A percentile compares a stretch with the other conserved stretches of the same genome.
Evolutionary conservation across 192 early-diverging fungal genomes (phyloP).

Genomic region (Geosiphon pyriformis): DNA sequence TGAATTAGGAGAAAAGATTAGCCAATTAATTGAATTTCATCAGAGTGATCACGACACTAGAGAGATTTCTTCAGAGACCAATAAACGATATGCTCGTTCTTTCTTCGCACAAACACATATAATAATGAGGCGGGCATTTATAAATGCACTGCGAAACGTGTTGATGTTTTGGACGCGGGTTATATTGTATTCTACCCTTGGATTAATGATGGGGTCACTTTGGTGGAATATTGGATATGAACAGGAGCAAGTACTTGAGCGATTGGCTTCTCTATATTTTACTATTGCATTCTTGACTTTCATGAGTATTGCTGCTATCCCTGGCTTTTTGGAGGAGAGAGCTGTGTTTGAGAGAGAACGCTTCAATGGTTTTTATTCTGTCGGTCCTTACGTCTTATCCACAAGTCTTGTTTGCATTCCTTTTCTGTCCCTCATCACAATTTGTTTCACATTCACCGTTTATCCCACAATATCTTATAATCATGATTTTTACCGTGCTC

Average conservation of each 20-base stretch:
- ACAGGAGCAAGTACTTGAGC: not conserved
- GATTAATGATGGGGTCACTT: not conserved
- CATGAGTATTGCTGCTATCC: constrained; percentile 7
- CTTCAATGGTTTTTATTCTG: constrained; percentile 25
- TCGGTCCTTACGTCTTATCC: not conserved
- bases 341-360: constrained; percentile 4
- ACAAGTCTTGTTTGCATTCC: not conserved
- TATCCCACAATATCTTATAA: not conserved
- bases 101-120: not conserved
- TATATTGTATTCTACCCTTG: not conserved
- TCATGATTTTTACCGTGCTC: not conserved
- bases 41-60: not conserved
- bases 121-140: not conserved
- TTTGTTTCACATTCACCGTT: not conserved
- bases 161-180: not conserved
- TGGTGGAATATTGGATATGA: not conserved
- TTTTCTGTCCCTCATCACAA: not conserved
- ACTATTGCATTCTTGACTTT: not conserved
- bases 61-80: not conserved
- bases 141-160: not conserved
- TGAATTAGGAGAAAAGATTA: not conserved
- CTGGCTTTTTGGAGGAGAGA: constrained; percentile 1
- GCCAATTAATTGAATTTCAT: not conserved
- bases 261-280: not conserved
- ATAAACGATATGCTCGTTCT: not conserved